phyloP scores from a whole-genome alignment of 2,329 filamentous ascomycete species.

The Torrubiella hemipterigena region DNA sequence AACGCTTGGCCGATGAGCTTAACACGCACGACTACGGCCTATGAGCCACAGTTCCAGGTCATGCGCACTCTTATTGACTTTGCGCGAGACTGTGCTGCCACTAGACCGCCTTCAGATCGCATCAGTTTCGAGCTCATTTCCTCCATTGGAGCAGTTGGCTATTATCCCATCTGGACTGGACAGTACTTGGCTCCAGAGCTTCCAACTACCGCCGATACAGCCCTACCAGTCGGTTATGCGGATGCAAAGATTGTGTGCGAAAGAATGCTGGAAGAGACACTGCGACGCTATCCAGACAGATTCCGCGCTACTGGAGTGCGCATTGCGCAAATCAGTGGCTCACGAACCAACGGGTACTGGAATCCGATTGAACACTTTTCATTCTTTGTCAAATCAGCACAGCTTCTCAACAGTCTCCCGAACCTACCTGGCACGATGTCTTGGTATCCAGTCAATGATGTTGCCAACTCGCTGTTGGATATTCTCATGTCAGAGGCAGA shows the following conservation, averaged over 20 bases:
- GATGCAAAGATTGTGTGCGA: conserved; percentile 41
- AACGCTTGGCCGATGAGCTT: conserved; percentile 39
- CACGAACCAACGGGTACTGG: conserved; percentile 37
- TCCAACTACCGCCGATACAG: too few species aligned
- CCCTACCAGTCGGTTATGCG: too few species aligned
- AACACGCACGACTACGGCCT: conserved; percentile 22
- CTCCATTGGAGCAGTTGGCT: conserved; percentile 25
- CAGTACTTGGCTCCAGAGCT: too few species aligned
- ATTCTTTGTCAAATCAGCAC: conserved; percentile 36
- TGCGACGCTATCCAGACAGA: conserved; percentile 25
- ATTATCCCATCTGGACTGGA: conserved; percentile 9
- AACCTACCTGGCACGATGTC: conserved; percentile 24
- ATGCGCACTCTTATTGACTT: conserved; percentile 36
- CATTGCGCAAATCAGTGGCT: conserved; percentile 41
- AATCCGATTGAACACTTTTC: conserved; percentile 38
- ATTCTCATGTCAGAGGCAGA: conserved; percentile 1
- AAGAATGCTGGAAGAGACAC: conserved; percentile 33
- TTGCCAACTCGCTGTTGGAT: conserved; percentile 8
- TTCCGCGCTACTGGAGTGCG: conserved; percentile 34
- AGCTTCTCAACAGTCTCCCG: conserved; percentile 29
- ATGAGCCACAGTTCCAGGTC: conserved; percentile 29
- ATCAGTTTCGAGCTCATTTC: conserved; percentile 33
- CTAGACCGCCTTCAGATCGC: conserved; percentile 3
- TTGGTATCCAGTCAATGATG: conserved; percentile 33
- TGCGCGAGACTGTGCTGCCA: conserved; percentile 18